phyloP scores from a whole-genome alignment of 2,329 filamentous ascomycete species.

The Lizonia empirigonia region DNA sequence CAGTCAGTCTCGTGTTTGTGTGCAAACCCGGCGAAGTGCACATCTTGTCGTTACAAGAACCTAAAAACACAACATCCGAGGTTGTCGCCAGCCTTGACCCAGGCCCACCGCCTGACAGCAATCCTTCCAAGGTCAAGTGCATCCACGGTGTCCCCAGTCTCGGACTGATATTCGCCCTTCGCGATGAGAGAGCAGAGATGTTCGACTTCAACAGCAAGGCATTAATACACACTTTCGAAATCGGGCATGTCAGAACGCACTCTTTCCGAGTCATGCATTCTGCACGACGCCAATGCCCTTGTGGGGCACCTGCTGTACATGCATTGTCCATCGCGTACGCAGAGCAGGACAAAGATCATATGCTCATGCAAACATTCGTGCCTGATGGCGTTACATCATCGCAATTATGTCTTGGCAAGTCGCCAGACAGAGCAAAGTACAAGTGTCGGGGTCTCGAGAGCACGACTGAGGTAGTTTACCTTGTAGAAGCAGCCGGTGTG shows the following conservation, averaged over 20 bases:
- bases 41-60: conserved; percentile 35
- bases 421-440: conserved; percentile 33
- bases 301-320: conserved; percentile 62
- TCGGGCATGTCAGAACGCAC: conserved; percentile 62
- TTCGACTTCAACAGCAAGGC: conserved; percentile 64
- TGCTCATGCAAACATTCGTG: conserved; percentile 68
- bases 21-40: conserved; percentile 44
- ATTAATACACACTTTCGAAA: conserved; percentile 66
- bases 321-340: conserved; percentile 70
- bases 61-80: conserved; percentile 36
- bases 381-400: conserved; percentile 58
- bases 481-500: conserved; percentile 65
- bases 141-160: conserved; percentile 65
- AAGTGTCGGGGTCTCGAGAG: conserved; percentile 45
- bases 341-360: conserved; percentile 63
- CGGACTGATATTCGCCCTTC: conserved; percentile 65
- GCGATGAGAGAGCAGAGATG: conserved; percentile 62
- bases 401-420: conserved; percentile 63
- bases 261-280: conserved; percentile 67
- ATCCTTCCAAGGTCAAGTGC: conserved; percentile 57
- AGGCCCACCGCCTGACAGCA: conserved; percentile 43
- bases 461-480: conserved; percentile 58
- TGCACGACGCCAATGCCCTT: conserved; percentile 57
- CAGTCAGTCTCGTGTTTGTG: conserved; percentile 40
- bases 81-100: conserved; percentile 44